Evolutionary conservation across 768 basidiomycete genomes (phyloP).

Genomic region (Harrya chromipes): DNA sequence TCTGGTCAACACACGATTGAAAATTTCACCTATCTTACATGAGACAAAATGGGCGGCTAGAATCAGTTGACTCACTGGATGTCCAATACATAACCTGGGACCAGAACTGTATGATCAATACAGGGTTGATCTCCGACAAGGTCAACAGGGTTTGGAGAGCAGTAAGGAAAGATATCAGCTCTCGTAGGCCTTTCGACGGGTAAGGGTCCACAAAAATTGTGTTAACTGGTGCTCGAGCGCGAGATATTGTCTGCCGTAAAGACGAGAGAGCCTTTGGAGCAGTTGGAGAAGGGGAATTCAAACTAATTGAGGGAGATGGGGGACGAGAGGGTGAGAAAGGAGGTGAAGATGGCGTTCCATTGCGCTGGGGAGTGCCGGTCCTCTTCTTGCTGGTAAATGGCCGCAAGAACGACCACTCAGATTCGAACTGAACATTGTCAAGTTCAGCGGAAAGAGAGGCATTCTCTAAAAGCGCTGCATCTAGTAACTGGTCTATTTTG

Average conservation of each 20-base stretch:
- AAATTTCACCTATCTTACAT: slow-evolving; percentile 62
- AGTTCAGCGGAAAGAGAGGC: slow-evolving; percentile 74
- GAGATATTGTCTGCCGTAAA: slow-evolving; percentile 61
- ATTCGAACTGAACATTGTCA: slow-evolving; percentile 87
- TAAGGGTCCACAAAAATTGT: slow-evolving; percentile 47
- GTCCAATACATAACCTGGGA: slow-evolving; percentile 99
- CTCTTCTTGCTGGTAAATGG: slow-evolving; percentile 68
- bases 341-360: slow-evolving; percentile 44
- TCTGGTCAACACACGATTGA: slow-evolving; percentile 82
- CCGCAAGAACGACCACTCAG: slow-evolving; percentile 91
- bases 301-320: slow-evolving; percentile 49
- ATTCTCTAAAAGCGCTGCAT: slow-evolving; percentile 79
- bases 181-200: slow-evolving; percentile 43
- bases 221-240: slow-evolving; percentile 50
- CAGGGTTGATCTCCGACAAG: slow-evolving; percentile 88
- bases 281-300: slow-evolving; percentile 41
- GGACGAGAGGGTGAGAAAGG: slow-evolving; percentile 48
- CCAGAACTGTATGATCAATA: slow-evolving; percentile 85
- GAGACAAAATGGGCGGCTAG: slow-evolving; percentile 1
- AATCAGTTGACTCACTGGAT: slow-evolving; percentile 61
- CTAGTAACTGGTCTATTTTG: slow-evolving; percentile 82
- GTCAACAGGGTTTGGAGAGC: slow-evolving; percentile 81
- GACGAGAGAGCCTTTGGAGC: slow-evolving; percentile 61
- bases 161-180: slow-evolving; percentile 78
- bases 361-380: slow-evolving; percentile 31